Evolutionary conservation across 179 eudicot species (phyloP), one percentile per base, ranked within the genome.

Genomic region (Pouteria campechiana): DNA sequence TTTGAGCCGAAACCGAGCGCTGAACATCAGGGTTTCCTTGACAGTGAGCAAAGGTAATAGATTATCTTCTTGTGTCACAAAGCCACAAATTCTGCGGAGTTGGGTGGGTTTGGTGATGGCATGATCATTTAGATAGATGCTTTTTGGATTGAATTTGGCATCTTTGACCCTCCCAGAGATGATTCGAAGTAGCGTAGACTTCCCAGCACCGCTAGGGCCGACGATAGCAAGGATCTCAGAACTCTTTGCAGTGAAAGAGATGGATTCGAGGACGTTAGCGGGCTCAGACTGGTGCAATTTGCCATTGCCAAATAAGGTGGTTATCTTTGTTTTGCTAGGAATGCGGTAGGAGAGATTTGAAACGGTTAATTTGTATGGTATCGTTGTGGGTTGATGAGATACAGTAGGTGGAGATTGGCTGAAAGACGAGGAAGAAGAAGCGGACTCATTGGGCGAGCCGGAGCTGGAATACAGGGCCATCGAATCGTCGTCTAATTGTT

Each of bases 121-220:
- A 25, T 21, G 44, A 10, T 60, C 71, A 25, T 85, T 89, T 19
- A 85, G 46, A 0, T 40, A 61, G 18, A 81, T 56, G 9, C 79
- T 55, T 13, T 61, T 72, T 3, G 77, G 77, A 58, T 61, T 61
- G 38, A 76, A 81, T 1, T 72, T 66, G 8, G 25, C 53, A 15
- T 74, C 55, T 35, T 54, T 52, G 2, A 76, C 79, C 45, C 89
- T 64, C 7, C 97, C 97, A 0, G 95, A 81, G 6, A 89, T 54
- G 8, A 79, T 37, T 32, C 77, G 68, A 0, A 89, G 65, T 2
- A 89, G 70, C 7, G 79, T 78, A 2, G 97, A 85, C 56, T 89
- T 89, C 4, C 97, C 97, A 0, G 95, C 81, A 44, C 97, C 97
- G 46, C 96, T 85, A 12, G 95, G 88, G 49, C 95, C 95, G 7